Evolutionary conservation across 805 yeast species (phyloP), one percentile per base, ranked within the genome.

Genomic region (Danielozyma ontarioensis): DNA sequence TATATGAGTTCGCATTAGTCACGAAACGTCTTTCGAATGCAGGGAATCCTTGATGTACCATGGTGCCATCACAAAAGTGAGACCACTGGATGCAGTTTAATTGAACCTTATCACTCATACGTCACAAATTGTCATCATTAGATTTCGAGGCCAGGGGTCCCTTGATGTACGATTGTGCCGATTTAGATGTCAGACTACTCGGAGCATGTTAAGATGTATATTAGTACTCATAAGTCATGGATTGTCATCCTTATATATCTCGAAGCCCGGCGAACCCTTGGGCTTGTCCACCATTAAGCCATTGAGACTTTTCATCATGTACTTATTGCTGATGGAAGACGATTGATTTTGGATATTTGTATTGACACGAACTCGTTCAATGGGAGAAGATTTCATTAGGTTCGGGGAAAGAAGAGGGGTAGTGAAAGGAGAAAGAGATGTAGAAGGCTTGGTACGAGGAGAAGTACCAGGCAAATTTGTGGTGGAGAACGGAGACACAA

Each of bases 181-280:
- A 28, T 28, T 24, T 27, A 18, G 24, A 21, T 19, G 22, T 27
- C 21, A 27, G 21, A 27, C 10, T 27, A 10, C 7, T 25, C 8
- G 13, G 7, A 7, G n/a, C 13, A 28, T 10, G 22, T 14, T 8
- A 12, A 27, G 12, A 27, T 7, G n/a, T 5, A 14, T 18, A 10
- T 7, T 13, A 8, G 8, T 27, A 13, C 12, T 14, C 16, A 27
- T 12, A 12, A 27, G 12, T 14, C 16, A 6, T 6, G 6, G 17
- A 15, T 28, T 13, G 13, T 30, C 17, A 17, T 37, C 44, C 26
- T 32, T 37, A 22, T 29, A 40, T 4, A 40, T 40, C 28, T 40
- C 41, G 34, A 40, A 40, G 17, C 35, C 44, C 12, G 36, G 25
- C 12, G 35, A 34, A 13, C 31, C 31, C 24, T 34, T 37, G 24